Evolutionary conservation across 495 filamentous ascomycete species (phyloP).

Genomic region (Neurospora sp.): DNA sequence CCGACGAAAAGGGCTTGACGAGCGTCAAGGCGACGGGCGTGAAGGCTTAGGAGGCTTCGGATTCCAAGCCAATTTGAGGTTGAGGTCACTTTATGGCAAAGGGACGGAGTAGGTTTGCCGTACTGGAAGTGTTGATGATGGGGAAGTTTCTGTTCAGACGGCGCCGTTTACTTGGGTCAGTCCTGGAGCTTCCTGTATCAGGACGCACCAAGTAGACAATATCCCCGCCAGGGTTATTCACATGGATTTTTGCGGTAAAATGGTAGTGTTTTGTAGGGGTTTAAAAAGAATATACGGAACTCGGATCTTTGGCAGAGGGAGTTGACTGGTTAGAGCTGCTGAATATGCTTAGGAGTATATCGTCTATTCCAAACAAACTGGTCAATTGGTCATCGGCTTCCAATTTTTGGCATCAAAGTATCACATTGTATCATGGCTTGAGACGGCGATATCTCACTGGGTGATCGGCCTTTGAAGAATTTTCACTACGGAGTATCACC

Average conservation of each 20-base stretch:
- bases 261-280: not conserved
- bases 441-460: not conserved
- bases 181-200: not conserved
- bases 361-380: not conserved
- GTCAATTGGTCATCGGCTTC: not conserved
- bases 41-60: not conserved
- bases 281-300: not conserved
- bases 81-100: not conserved
- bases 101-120: not conserved
- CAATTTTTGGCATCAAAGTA: not conserved
- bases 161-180: not conserved
- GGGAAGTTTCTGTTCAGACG: not conserved
- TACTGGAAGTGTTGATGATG: not conserved
- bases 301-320: not conserved
- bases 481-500: not conserved
- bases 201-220: not conserved
- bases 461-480: not conserved
- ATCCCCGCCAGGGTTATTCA: not conserved
- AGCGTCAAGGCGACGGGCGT: not conserved
- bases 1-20: not conserved
- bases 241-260: not conserved
- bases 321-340: not conserved
- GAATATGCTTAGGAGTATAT: not conserved
- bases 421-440: not conserved
- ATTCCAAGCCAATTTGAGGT: not conserved